Base-by-base conservation (phyloP, 2,329 filamentous ascomycete species). In the Nemania serpens region DNA sequence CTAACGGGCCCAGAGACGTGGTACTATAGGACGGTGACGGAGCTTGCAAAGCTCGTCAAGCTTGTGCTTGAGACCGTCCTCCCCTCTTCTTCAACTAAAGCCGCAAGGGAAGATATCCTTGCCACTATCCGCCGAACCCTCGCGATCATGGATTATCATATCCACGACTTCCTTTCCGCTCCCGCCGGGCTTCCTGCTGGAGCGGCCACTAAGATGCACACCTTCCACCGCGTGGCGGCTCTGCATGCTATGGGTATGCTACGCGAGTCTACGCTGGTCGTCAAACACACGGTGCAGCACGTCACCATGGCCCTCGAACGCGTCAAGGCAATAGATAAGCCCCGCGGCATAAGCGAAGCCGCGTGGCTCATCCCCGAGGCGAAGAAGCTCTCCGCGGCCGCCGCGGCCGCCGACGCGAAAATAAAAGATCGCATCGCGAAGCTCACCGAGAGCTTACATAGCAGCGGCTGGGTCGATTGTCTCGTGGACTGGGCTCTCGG, bases 381-480 rank as follows among this genome's bases (percentile, higher is more conserved):
- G 11, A 74, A 72, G 53, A 73, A 65, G 33, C 64, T 78, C 5
- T 66, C 70, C 3, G 64, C 65, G 1, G 59, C 72, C 0, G 71
- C 71, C 0, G 37, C 39, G 0, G 65, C 64, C 43, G 68, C 69
- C 13, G 66, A 75, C 20, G 70, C 55, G 0, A 61, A 68, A 41
- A 68, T 75, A 5, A 76, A 74, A 63, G 63, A 57, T 1, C 71
- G 70, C 17, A 59, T 80, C n/a, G 73, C 73, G 62, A 51, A 55
- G 25, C 51, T 75, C 17, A 74, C 71, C 57, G 69, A 71, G 29
- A 63, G 51, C 15, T 59, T 79, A 5, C 71, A 67, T 12, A 66
- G 71, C 25, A 67, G 70, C 1, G 76, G 75, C 10, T 79, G 76
- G 76, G 64, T 76, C 59, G 78, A 78, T 49, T 68, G 71, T 20